A percentile compares a stretch with the other conserved stretches of the same genome.
These are phyloP conservation scores for Penicillium digitatum DNA, from an alignment of 2,329 filamentous ascomycete species.

Conservation along the genomic window DNA sequence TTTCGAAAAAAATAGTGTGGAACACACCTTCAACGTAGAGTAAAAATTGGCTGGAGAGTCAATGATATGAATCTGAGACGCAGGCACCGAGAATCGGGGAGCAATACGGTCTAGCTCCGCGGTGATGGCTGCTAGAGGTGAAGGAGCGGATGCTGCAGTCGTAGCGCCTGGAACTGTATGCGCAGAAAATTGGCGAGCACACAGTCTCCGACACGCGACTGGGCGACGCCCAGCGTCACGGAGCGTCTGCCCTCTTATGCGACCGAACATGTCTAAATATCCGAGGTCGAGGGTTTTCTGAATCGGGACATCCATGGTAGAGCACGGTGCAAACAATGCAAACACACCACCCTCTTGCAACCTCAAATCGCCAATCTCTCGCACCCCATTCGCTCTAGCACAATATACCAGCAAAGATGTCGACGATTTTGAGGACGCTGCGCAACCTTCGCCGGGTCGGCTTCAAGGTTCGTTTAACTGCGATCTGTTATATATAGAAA, in stretches of 20 bases:
- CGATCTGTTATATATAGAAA: slow-evolving; percentile 12
- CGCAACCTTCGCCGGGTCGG: slow-evolving; percentile 84
- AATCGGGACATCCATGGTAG: slow-evolving; percentile 19
- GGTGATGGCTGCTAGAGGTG: slow-evolving; percentile 57
- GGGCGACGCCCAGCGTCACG: slow-evolving; percentile 34
- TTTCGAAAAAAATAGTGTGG: neutral
- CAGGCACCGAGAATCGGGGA: slow-evolving; percentile 81
- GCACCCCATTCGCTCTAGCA: slow-evolving; percentile 13
- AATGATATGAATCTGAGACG: slow-evolving; percentile 75
- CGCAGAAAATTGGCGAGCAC: slow-evolving; percentile 39
- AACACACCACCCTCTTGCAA: slow-evolving; percentile 31
- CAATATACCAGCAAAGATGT: slow-evolving; percentile 62
- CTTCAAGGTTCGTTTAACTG: slow-evolving; percentile 62
- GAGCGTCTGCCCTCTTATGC: slow-evolving; percentile 38
- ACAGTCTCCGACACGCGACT: slow-evolving; percentile 29
- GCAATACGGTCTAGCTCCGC: slow-evolving; percentile 81
- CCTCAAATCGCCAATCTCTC: slow-evolving; percentile 21
- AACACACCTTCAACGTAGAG: slow-evolving; percentile 73
- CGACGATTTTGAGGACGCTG: slow-evolving; percentile 80
- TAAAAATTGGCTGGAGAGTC: slow-evolving; percentile 86
- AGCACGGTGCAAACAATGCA: slow-evolving; percentile 34
- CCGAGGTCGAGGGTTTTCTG: slow-evolving; percentile 14
- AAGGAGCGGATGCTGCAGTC: slow-evolving; percentile 28
- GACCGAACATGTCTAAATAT: slow-evolving; percentile 36
- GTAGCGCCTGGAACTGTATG: slow-evolving; percentile 25